These are phyloP conservation scores for Rosellinia necatrix DNA, from an alignment of 2,329 filamentous ascomycete genomes.

Conservation along the genomic window DNA sequence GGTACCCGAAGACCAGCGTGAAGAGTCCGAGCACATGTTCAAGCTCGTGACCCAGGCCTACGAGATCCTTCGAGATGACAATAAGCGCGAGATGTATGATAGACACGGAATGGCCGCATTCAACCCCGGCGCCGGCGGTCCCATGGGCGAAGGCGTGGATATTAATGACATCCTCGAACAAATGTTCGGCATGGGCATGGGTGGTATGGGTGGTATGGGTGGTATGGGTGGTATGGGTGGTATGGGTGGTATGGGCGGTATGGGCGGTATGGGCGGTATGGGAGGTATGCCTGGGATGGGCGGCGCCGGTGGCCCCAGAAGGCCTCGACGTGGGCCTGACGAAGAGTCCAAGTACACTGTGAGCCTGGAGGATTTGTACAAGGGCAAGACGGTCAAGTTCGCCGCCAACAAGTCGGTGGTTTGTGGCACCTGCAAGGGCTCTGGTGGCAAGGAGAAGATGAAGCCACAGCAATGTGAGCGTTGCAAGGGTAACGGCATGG, in stretches of 20 bases:
- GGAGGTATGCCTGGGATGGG: constrained; percentile 46
- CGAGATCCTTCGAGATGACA: constrained; percentile 95
- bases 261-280: constrained; percentile 50
- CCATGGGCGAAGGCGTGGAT: constrained; percentile 72
- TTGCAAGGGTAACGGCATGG: constrained; percentile 80
- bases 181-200: constrained; percentile 73
- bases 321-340: constrained; percentile 73
- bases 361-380: constrained; percentile 92
- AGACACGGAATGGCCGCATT: constrained; percentile 95
- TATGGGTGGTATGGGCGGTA: constrained; percentile 47
- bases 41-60: constrained; percentile 93
- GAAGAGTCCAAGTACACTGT: constrained; percentile 93
- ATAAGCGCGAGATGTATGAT: constrained; percentile 91
- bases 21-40: constrained; percentile 87
- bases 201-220: constrained; percentile 46
- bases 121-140: constrained; percentile 72
- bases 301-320: constrained; percentile 55
- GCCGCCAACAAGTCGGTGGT: constrained; percentile 92
- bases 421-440: constrained; percentile 85
- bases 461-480: constrained; percentile 81
- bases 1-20: constrained; percentile 82
- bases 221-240: constrained; percentile 50
- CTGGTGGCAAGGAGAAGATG: constrained; percentile 88
- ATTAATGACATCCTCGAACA: constrained; percentile 91
- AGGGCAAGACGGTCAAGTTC: constrained; percentile 97